These are phyloP conservation scores for Talinum fruticosum DNA, from an alignment of 148 eudicot species.

Conservation along the genomic window DNA sequence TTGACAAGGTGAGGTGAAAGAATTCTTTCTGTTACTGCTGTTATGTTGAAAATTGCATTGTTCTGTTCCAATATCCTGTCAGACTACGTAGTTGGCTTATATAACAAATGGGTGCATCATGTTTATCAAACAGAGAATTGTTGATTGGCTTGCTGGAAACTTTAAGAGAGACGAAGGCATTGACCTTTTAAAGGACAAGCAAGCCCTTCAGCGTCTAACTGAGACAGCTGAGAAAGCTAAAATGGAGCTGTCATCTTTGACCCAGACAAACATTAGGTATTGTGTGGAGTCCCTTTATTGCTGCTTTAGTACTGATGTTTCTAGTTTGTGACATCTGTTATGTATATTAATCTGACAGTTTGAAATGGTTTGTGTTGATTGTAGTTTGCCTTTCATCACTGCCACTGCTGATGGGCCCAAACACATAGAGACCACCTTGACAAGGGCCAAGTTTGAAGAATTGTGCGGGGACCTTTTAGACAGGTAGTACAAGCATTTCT, in stretches of 20 bases:
- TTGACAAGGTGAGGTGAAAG: conserved; percentile 65
- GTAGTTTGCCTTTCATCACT: conserved; percentile 90
- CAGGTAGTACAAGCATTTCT: conserved; percentile 43
- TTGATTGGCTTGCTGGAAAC: conserved; percentile 84
- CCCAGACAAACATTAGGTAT: conserved; percentile 88
- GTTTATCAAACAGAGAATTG: conserved; percentile 62
- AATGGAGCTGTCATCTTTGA: conserved; percentile 92
- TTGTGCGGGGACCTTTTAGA: conserved; percentile 90
- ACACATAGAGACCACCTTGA: conserved; percentile 87
- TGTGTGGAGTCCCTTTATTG: background rate
- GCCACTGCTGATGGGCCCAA: conserved; percentile 99
- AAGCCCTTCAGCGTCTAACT: conserved; percentile 93
- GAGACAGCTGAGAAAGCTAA: conserved; percentile 99
- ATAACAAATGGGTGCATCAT: background rate
- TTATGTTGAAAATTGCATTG: background rate
- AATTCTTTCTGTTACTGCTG: background rate
- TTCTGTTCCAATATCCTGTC: background rate
- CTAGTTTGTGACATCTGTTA: background rate
- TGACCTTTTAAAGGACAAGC: conserved; percentile 92
- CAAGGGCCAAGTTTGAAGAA: conserved; percentile 95
- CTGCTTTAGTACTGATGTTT: background rate
- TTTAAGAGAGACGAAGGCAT: conserved; percentile 92
- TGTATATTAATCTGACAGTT: conserved; percentile 9
- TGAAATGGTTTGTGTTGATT: conserved; percentile 9
- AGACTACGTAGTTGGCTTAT: background rate